A percentile compares a stretch with the other conserved stretches of the same genome.
phyloP scores from a whole-genome alignment of 2,329 filamentous ascomycete genomes.

The Pestalotiopsis sp. region DNA sequence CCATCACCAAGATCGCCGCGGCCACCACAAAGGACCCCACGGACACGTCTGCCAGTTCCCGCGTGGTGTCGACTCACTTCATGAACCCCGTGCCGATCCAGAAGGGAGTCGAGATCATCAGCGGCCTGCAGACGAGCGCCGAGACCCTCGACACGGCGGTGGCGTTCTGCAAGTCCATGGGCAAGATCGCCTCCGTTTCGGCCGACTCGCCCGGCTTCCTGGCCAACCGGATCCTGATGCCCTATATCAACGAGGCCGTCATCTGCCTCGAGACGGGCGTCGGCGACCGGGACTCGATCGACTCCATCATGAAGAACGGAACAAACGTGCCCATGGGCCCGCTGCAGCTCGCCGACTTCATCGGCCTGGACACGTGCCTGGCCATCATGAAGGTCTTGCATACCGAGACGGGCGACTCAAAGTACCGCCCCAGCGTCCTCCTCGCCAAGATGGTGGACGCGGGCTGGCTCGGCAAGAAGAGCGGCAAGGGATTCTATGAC shows the following conservation, averaged over 20 bases:
- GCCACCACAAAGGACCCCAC: slow-evolving; percentile 77
- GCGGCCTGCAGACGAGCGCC: slow-evolving; percentile 85
- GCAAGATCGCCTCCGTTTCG: slow-evolving; percentile 85
- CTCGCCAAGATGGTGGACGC: slow-evolving; percentile 96
- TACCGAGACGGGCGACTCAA: slow-evolving; percentile 88
- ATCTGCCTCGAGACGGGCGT: slow-evolving; percentile 95
- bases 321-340: slow-evolving; percentile 99
- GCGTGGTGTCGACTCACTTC: slow-evolving; percentile 95
- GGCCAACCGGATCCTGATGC: slow-evolving; percentile 96
- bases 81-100: slow-evolving; percentile 99
- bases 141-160: slow-evolving; percentile 81
- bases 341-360: slow-evolving; percentile 91
- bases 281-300: slow-evolving; percentile 86
- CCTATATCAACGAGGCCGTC: slow-evolving; percentile 95
- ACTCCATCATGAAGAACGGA: slow-evolving; percentile 98
- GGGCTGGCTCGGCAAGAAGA: slow-evolving; percentile 97
- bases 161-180: slow-evolving; percentile 86
- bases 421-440: slow-evolving; percentile 88
- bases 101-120: slow-evolving; percentile 97
- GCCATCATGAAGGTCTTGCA: slow-evolving; percentile 97
- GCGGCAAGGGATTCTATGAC: slow-evolving; percentile 92
- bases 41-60: slow-evolving; percentile 77
- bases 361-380: slow-evolving; percentile 92
- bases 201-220: slow-evolving; percentile 92
- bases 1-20: slow-evolving; percentile 93